Evolutionary conservation across 108 stramenopile species (phyloP).

Genomic region (Discostella pseudostelligera): DNA sequence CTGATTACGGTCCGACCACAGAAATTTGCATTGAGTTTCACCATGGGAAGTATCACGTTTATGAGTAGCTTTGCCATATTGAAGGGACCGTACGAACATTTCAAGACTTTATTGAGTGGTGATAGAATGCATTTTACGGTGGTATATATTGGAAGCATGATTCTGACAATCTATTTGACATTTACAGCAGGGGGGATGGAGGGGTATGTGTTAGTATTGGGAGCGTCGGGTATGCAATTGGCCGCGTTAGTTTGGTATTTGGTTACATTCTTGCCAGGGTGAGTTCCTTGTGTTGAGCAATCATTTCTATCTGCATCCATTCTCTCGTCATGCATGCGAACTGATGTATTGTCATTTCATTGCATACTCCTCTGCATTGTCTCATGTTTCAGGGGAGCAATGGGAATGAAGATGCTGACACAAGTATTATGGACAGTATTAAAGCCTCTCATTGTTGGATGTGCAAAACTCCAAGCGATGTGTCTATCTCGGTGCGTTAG

Average conservation of each 20-base stretch:
- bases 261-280: slow-evolving; percentile 85
- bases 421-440: slow-evolving; percentile 71
- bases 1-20: slow-evolving; percentile 82
- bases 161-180: slow-evolving; percentile 76
- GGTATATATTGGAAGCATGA: slow-evolving; percentile 77
- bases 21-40: slow-evolving; percentile 94
- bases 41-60: slow-evolving; percentile 89
- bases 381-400: slow-evolving; percentile 50
- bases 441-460: slow-evolving; percentile 66
- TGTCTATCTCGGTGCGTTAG: slow-evolving; percentile 57
- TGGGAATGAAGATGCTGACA: slow-evolving; percentile 68
- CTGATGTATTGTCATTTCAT: no score
- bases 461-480: slow-evolving; percentile 67
- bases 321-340: no score
- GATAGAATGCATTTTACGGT: slow-evolving; percentile 81
- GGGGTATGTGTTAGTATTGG: slow-evolving; percentile 79
- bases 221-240: slow-evolving; percentile 65
- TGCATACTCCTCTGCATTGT: no score
- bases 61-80: slow-evolving; percentile 90
- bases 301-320: no score
- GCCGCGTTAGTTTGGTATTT: slow-evolving; percentile 85
- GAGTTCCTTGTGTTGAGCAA: background rate
- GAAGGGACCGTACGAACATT: slow-evolving; percentile 81
- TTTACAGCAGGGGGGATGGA: slow-evolving; percentile 69
- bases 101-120: slow-evolving; percentile 61